Base-by-base conservation (phyloP, 1,284 basidiomycete genomes). In the Ceratorhiza oryzae-sativae region DNA sequence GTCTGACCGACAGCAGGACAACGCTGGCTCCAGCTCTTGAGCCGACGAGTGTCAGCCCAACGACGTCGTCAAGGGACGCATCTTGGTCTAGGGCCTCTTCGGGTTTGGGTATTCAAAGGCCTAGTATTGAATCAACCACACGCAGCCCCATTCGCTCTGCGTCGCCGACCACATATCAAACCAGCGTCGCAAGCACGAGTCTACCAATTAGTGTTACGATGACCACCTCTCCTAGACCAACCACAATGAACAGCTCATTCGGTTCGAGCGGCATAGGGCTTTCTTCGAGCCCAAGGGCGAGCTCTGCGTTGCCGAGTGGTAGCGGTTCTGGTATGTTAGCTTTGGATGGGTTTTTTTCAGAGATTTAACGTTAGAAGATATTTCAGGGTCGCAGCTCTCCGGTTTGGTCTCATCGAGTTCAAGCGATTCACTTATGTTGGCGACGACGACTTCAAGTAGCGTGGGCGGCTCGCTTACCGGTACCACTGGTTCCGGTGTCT, bases 131-230 rank as follows among this genome's bases (percentile, higher is more conserved):
- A 53, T 6, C 49, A 12, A 53, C 55, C 9, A 56, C 55, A 4
- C 32, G 18, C n/a, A 56, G 32, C 55, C 39, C 55, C 20, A 36
- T 36, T 56, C 55, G 55, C 55, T 39, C 55, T 27, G 9, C 55
- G 27, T 20, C 18, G 30, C 34, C 20, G 18, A 6, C 55, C 13
- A 53, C 49, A 53, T 36, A 30, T 8, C 55, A 34, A 18, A 39
- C 13, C 18, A 36, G 39, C 39, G 55, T n/a, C 55, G 55, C n/a
- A 20, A n/a, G 6, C 8, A 36, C 55, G n/a, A 36, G 55, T 13
- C 34, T 10, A 27, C 8, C 32, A 20, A 23, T 20, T n/a, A 23
- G 18, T 36, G 34, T 34, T n/a, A 39, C 55, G 6, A n/a, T 4
- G 8, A 56, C 55, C 42, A 45, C 42, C 55, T 36, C 32, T n/a